A percentile compares a stretch with the other conserved stretches of the same genome.
phyloP scores from a whole-genome alignment of 768 basidiomycete genomes.

The Russula dissimulans region DNA sequence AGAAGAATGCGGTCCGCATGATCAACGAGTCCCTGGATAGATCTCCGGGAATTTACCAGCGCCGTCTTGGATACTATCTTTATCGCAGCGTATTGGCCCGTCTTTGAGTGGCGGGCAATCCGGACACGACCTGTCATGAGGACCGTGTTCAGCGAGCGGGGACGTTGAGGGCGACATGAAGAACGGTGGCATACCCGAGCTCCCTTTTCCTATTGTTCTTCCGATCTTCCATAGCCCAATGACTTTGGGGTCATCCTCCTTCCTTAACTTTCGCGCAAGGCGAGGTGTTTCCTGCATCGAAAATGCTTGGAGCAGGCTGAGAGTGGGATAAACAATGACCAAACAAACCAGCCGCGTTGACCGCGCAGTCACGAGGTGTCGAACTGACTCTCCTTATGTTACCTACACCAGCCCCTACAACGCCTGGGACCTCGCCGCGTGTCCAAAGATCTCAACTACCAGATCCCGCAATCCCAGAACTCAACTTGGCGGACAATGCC shows the following conservation, averaged over 20 bases:
- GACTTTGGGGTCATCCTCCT: slow-evolving; percentile 29
- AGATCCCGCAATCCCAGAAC: too few relatives aligned
- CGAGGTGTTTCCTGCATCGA: slow-evolving; percentile 10
- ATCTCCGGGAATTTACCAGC: slow-evolving; percentile 55
- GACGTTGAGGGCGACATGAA: neutral
- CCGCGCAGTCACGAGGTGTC: slow-evolving; percentile 1
- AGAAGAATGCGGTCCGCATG: slow-evolving; percentile 70
- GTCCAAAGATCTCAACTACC: neutral
- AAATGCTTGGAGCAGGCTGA: neutral
- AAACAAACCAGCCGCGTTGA: slow-evolving; percentile 14
- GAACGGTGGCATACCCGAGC: slow-evolving; percentile 33
- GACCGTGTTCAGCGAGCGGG: neutral
- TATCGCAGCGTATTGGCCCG: slow-evolving; percentile 84
- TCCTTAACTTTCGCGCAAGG: slow-evolving; percentile 18
- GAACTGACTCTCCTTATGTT: slow-evolving; percentile 27
- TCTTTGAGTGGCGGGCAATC: slow-evolving; percentile 80
- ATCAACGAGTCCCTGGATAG: slow-evolving; percentile 58
- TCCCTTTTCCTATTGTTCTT: slow-evolving; percentile 45
- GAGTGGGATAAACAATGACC: slow-evolving; percentile 8
- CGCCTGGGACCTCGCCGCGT: slow-evolving; percentile 40
- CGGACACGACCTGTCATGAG: slow-evolving; percentile 66
- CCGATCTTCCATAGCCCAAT: slow-evolving; percentile 50
- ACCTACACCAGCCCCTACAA: slow-evolving; percentile 59
- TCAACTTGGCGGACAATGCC: slow-evolving; percentile 22
- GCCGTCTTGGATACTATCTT: slow-evolving; percentile 84